Base-by-base conservation (phyloP, 768 basidiomycete species). In the Coprinellus micaceus region DNA sequence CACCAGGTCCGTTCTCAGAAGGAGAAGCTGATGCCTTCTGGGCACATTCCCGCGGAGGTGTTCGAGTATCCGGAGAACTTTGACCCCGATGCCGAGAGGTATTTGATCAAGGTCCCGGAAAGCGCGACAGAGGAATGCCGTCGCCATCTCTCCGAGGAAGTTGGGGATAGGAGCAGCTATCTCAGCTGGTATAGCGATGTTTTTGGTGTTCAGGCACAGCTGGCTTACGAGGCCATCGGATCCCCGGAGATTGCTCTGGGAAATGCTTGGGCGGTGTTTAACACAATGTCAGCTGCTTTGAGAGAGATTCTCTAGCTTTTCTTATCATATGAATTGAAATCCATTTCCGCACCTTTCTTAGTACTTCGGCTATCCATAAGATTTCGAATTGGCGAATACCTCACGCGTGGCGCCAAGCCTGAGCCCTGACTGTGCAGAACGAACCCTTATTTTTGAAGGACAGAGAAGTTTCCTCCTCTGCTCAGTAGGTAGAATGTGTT, bases 21-120 rank as follows among this genome's bases (percentile, higher is more conserved):
- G 1, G 52, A 63, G 2, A 69, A 70, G 54, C 25, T 39, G 10
- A 64, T 71, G 64, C 68, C 69, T 4, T 73, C 70, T 22, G 68
- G 66, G 7, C 67, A 67, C 58, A 56, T 68, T 7, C 68, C 68
- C 2, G 37, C 26, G 33, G 64, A 64, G 50, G 66, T 59, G 15
- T 22, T 61, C 29, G 43, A 54, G 10, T 57, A 66, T 54, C 67
- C 64, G 1, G 41, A 56, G 22, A n/a, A n/a, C n/a, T n/a, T n/a
- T n/a, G 36, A 56, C 7, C 55, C 40, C 24, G 61, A 61, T 17
- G 51, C 52, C 21, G 17, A 19, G 10, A 28, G 21, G 13, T 65
- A 62, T 51, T 48, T 55, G 4, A 59, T 66, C 10, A 24, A 26
- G 12, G 47, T 66, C 13, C 60, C 60, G 2, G 28, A 53, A 17